Conservation (phyloP, 495 filamentous ascomycete genomes). For the Aspergillus funiculosus region DNA sequence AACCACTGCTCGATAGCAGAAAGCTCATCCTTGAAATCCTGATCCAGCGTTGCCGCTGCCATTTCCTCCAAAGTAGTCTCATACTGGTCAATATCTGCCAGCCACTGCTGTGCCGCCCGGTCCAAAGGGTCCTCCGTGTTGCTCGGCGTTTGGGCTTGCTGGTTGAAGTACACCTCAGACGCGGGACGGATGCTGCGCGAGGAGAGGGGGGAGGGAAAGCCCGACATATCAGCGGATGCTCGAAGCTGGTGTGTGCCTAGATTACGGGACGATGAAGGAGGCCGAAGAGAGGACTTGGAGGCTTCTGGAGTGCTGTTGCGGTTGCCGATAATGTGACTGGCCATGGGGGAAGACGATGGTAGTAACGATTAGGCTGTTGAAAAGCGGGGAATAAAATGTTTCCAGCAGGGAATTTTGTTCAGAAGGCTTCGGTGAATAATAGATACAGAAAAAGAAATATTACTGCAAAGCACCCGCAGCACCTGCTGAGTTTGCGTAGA, state of each 20-base stretch:
- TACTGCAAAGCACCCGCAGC: conserved; percentile 73
- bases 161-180: conserved; percentile 86
- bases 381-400: conserved; percentile 13
- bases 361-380: conserved; percentile 30
- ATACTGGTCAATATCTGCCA: conserved; percentile 96
- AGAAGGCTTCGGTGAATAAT: conserved; percentile 26
- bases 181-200: conserved; percentile 82
- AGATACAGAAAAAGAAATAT: conserved; percentile 41
- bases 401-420: conserved; percentile 7
- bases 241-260: conserved; percentile 80
- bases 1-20: conserved; percentile 99
- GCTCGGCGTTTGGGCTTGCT: conserved; percentile 57
- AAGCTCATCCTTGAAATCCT: conserved; percentile 99
- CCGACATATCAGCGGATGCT: conserved; percentile 95
- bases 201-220: conserved; percentile 69
- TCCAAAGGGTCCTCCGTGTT: conserved; percentile 81
- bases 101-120: conserved; percentile 95
- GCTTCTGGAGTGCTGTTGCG: conserved; percentile 97
- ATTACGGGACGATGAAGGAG: conserved; percentile 77
- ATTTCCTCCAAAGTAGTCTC: conserved; percentile 97
- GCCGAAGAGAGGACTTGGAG: conserved; percentile 77
- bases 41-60: conserved; percentile 94
- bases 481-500: conserved; percentile 74
- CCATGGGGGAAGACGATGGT: conserved; percentile 28
- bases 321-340: conserved; percentile 70